Percentiles rank a stretch among this genome's conserved stretches.
phyloP scores from a whole-genome alignment of 129 eudicot genomes.

The Saposhnikovia divaricata region DNA sequence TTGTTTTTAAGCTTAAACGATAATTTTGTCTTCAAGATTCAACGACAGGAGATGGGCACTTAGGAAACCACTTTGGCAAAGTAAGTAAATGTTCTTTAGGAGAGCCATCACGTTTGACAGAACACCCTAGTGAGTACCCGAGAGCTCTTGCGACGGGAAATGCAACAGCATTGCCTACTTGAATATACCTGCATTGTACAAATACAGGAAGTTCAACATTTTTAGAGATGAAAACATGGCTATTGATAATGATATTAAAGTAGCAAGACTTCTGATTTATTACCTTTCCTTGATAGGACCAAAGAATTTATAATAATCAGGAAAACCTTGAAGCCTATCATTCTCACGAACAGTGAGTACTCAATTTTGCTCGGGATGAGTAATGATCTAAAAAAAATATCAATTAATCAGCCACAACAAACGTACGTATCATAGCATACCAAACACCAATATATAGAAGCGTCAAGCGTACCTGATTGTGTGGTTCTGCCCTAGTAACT shows the following conservation, averaged over 20 bases:
- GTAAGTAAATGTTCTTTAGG: background rate
- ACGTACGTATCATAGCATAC: too few relatives aligned
- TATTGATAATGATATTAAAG: background rate
- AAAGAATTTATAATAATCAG: slow-evolving; percentile 52
- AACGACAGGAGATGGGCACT: background rate
- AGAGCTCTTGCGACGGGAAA: background rate
- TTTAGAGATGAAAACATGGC: background rate
- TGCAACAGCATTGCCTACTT: slow-evolving; percentile 3
- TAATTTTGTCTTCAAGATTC: background rate
- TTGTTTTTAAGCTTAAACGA: background rate
- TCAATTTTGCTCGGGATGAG: slow-evolving; percentile 59
- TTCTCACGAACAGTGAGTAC: slow-evolving; percentile 61
- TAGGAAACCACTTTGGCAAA: background rate
- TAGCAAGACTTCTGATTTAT: background rate
- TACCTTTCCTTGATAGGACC: slow-evolving; percentile 81
- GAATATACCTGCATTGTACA: background rate
- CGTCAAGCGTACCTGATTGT: slow-evolving; percentile 41
- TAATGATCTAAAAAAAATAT: slow-evolving; percentile 25
- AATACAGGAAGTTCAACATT: too few relatives aligned
- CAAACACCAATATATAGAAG: too few relatives aligned
- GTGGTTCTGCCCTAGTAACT: slow-evolving; percentile 84
- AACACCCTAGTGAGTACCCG: background rate
- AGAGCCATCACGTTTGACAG: background rate
- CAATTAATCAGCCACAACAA: background rate
- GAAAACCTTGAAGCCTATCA: slow-evolving; percentile 78